Evolutionary conservation across 495 filamentous ascomycete genomes (phyloP).

Genomic region (Daldinia childiae): DNA sequence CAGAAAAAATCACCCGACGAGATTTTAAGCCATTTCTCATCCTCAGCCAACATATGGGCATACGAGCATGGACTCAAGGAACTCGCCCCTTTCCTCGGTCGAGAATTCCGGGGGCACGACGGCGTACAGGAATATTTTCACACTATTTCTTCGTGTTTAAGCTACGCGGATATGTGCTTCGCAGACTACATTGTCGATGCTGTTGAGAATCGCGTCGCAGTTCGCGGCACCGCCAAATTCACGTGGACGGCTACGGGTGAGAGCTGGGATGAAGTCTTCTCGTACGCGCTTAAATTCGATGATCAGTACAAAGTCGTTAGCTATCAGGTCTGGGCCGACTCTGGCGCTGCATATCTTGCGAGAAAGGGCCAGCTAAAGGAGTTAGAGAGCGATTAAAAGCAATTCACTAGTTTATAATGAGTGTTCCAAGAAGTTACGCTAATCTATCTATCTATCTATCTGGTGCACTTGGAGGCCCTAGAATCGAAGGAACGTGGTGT

Average conservation of each 20-base stretch:
- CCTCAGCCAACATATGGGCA: slow-evolving; percentile 44
- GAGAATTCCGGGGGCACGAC: slow-evolving; percentile 59
- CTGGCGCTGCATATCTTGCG: slow-evolving; percentile 70
- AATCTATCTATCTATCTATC: neutral
- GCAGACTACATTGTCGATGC: slow-evolving; percentile 63
- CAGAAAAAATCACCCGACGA: slow-evolving; percentile 40
- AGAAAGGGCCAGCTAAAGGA: slow-evolving; percentile 48
- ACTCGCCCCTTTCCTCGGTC: slow-evolving; percentile 67
- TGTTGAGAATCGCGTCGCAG: slow-evolving; percentile 53
- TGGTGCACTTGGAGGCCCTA: too few relatives aligned
- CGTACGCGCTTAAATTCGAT: slow-evolving; percentile 63
- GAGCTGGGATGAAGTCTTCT: slow-evolving; percentile 68
- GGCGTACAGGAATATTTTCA: slow-evolving; percentile 62
- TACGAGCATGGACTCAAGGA: slow-evolving; percentile 65
- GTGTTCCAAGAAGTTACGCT: neutral
- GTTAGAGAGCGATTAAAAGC: slow-evolving; percentile 38
- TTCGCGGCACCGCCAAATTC: slow-evolving; percentile 62
- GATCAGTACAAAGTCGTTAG: slow-evolving; percentile 53
- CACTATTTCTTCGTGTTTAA: slow-evolving; percentile 51
- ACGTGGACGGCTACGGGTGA: slow-evolving; percentile 60
- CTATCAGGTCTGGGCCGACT: slow-evolving; percentile 73
- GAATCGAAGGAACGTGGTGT: neutral
- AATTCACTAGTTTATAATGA: neutral
- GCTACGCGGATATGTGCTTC: slow-evolving; percentile 62
- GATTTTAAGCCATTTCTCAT: slow-evolving; percentile 64